Conservation (phyloP, 352 stramenopile genomes). For the Phytopythium ostracodes region DNA sequence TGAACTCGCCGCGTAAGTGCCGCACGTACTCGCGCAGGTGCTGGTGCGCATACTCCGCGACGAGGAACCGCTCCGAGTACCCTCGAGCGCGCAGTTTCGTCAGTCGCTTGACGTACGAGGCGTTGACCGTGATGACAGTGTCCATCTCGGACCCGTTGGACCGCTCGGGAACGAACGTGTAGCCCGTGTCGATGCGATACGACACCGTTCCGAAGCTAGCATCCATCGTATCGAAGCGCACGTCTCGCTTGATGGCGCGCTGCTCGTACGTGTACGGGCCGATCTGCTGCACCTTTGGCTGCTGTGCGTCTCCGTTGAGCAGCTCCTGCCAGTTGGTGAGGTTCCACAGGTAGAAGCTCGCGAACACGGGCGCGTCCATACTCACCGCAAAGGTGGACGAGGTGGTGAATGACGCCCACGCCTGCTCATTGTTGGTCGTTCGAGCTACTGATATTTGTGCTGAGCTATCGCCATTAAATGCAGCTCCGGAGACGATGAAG, state of each 20-base stretch:
- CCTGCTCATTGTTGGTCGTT: neutral
- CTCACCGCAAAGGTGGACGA: conserved; percentile 27
- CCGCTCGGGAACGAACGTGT: conserved; percentile 36
- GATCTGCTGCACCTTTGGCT: conserved; percentile 40
- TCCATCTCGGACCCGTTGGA: conserved; percentile 68
- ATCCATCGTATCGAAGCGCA: conserved; percentile 20
- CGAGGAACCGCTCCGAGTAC: conserved; percentile 53
- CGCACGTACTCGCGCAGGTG: conserved; percentile 36
- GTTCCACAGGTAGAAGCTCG: conserved; percentile 73
- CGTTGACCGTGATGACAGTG: conserved; percentile 49
- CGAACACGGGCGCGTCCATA: conserved; percentile 47
- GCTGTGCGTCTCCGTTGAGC: conserved; percentile 15
- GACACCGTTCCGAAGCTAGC: conserved; percentile 33
- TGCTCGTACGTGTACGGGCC: conserved; percentile 73
- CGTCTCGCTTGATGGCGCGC: conserved; percentile 48
- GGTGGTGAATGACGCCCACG: conserved; percentile 19
- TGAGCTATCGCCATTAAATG: no score
- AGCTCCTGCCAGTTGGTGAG: conserved; percentile 53
- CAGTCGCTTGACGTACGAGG: conserved; percentile 50
- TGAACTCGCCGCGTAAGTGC: conserved; percentile 40
- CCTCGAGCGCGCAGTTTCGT: conserved; percentile 36
- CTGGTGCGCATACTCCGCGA: conserved; percentile 54
- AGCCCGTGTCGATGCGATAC: conserved; percentile 45
- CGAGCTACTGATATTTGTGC: neutral
- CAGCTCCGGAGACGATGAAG: neutral